These are phyloP conservation scores for Ustilago bromivora DNA, from an alignment of 1,284 basidiomycete genomes.

Conservation along the genomic window DNA sequence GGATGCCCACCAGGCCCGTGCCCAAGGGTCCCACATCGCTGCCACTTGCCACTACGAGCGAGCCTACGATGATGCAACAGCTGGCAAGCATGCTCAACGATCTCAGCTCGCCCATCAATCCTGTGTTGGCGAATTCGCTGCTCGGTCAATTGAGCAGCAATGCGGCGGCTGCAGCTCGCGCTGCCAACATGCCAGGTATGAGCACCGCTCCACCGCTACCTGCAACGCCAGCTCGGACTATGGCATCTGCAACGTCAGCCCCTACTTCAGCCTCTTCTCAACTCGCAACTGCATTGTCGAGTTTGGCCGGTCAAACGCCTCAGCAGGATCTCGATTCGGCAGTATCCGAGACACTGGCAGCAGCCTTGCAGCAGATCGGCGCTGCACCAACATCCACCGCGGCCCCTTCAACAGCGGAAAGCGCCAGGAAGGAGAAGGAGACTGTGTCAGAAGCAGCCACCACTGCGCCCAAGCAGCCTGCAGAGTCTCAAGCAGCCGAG, in stretches of 20 bases:
- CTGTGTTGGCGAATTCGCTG: slow-evolving; percentile 46
- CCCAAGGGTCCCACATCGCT: slow-evolving; percentile 41
- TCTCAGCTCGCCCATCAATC: slow-evolving; percentile 47
- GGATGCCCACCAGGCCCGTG: slow-evolving; percentile 18
- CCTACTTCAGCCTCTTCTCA: slow-evolving; percentile 25
- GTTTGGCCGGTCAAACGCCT: slow-evolving; percentile 22
- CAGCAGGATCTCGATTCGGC: slow-evolving; percentile 60
- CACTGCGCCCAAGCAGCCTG: slow-evolving; percentile 13
- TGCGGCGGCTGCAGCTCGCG: slow-evolving; percentile 41
- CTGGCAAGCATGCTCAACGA: slow-evolving; percentile 53
- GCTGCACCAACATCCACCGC: slow-evolving; percentile 17
- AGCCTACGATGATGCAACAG: slow-evolving; percentile 57
- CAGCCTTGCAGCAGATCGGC: slow-evolving; percentile 58
- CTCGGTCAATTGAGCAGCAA: slow-evolving; percentile 50
- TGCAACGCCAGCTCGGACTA: slow-evolving; percentile 17
- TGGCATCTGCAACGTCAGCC: slow-evolving; percentile 11
- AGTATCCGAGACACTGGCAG: slow-evolving; percentile 59
- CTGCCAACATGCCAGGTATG: slow-evolving; percentile 32
- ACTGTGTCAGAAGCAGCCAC: slow-evolving; percentile 1
- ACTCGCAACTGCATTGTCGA: slow-evolving; percentile 51
- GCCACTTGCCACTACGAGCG: slow-evolving; percentile 38
- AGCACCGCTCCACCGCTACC: slow-evolving; percentile 21
- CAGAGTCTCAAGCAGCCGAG: slow-evolving; percentile 1
- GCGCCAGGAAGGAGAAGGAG: slow-evolving; percentile 8
- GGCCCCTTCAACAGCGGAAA: slow-evolving; percentile 2